phyloP scores from a whole-genome alignment of 2,329 filamentous ascomycete species.

The Trematosphaeria pertusa region DNA sequence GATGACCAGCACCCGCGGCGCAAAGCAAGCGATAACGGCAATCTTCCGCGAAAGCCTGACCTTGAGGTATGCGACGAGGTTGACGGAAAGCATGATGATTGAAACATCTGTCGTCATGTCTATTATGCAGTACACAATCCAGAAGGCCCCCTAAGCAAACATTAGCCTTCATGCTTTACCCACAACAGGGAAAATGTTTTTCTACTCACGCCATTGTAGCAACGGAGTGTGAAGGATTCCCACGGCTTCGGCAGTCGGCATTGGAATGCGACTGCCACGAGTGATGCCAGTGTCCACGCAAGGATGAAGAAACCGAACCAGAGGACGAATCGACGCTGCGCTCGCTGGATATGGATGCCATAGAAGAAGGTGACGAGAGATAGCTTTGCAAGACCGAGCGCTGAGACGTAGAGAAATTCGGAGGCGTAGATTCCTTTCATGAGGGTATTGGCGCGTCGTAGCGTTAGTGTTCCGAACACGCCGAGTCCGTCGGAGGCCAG shows the following conservation, averaged over 20 bases:
- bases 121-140: conserved; percentile 43
- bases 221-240: conserved; percentile 33
- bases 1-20: conserved; percentile 38
- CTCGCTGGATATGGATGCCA: conserved; percentile 22
- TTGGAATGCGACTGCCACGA: conserved; percentile 36
- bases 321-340: conserved; percentile 27
- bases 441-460: conserved; percentile 26
- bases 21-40: conserved; percentile 40
- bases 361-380: conserved; percentile 39
- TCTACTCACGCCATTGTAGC: conserved; percentile 37
- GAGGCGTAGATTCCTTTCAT: conserved; percentile 43
- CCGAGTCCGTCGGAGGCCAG: conserved; percentile 37
- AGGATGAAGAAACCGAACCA: conserved; percentile 31
- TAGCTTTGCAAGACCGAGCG: conserved; percentile 40
- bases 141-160: conserved; percentile 35
- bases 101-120: conserved; percentile 41
- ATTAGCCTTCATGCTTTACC: conserved; percentile 20
- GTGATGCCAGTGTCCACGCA: conserved; percentile 35
- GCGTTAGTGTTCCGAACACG: conserved; percentile 17
- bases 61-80: conserved; percentile 36
- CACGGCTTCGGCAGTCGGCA: conserved; percentile 41
- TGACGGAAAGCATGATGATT: conserved; percentile 40
- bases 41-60: conserved; percentile 32
- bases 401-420: conserved; percentile 41
- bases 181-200: neutral